A percentile compares a stretch with the other conserved stretches of the same genome.
phyloP scores from a whole-genome alignment of 2,329 filamentous ascomycete genomes.

The Aspergillus persii region DNA sequence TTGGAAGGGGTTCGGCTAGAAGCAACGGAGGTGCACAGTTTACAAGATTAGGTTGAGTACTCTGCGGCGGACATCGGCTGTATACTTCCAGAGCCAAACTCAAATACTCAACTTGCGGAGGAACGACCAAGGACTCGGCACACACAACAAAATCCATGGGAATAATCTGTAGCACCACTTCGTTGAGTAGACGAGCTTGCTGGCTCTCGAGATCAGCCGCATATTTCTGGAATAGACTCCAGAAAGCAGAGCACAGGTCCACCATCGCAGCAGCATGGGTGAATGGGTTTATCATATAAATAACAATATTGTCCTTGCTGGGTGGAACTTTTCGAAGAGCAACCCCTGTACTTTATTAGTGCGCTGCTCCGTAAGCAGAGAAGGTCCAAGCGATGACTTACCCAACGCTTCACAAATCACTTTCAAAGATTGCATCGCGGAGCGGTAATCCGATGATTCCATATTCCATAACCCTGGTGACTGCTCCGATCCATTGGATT shows the following conservation, averaged over 20 bases:
- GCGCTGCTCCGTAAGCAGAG: background rate
- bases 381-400: slow-evolving; percentile 20
- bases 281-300: slow-evolving; percentile 61
- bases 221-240: slow-evolving; percentile 56
- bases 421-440: slow-evolving; percentile 36
- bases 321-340: slow-evolving; percentile 34
- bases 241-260: slow-evolving; percentile 58
- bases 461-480: slow-evolving; percentile 40
- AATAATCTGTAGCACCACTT: slow-evolving; percentile 59
- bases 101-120: slow-evolving; percentile 48
- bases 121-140: slow-evolving; percentile 51
- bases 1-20: slow-evolving; percentile 53
- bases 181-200: slow-evolving; percentile 34
- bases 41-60: slow-evolving; percentile 35
- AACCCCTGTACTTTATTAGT: slow-evolving; percentile 28
- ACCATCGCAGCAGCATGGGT: slow-evolving; percentile 42
- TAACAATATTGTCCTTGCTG: slow-evolving; percentile 47
- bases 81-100: slow-evolving; percentile 58
- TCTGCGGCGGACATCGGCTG: slow-evolving; percentile 54
- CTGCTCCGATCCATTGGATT: slow-evolving; percentile 38
- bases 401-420: slow-evolving; percentile 37
- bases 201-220: slow-evolving; percentile 38
- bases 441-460: slow-evolving; percentile 27
- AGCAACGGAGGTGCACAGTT: slow-evolving; percentile 54
- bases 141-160: slow-evolving; percentile 55